Base-by-base conservation (phyloP, 208 protist species). In the Naegleria fowleri region DNA sequence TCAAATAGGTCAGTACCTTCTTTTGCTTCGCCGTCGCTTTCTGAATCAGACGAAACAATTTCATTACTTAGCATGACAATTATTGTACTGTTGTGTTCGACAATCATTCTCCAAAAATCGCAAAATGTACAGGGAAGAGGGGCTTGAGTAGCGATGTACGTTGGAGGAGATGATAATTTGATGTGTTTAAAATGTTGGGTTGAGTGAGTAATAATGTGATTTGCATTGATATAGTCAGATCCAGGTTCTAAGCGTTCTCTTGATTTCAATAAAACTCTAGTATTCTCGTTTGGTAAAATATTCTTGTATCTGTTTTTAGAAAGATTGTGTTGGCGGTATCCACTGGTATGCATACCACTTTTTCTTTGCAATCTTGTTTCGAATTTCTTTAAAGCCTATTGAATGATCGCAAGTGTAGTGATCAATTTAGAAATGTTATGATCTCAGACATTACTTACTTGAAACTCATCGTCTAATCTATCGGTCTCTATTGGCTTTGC, bases 41-140 rank as follows among this genome's bases (percentile, higher is more conserved):
- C 67, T 36, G 67, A 79, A 36, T 79, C 67, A 1, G 67, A 79
- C 7, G 67, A 79, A 1, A 38, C 13, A 6, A 67, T 13, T 52
- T 89, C 86, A 67, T 58, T 88, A 19, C 39, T 89, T 22, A 89
- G n/a, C 86, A 89, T 89, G 0, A 89, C 86, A 41, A 89, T 89
- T 11, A 89, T 67, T 2, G 6, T 39, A 89, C 29, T 40, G 29
- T 67, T 25, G 16, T 89, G 19, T 25, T 89, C 86, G 3, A 38
- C 39, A 6, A 89, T 40, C 86, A 89, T 89, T 67, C 86, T 59
- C 86, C 86, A 89, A 89, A 89, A 89, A 40, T 89, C 86, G 25
- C 16, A 22, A 89, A 89, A 67, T 38, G 86, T 89, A 16, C 25
- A 22, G n/a, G 86, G 41, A 16, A 89, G 25, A 39, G 86, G 86